phyloP scores from a whole-genome alignment of 495 filamentous ascomycete genomes.

The Tuber microsphaerosporum region DNA sequence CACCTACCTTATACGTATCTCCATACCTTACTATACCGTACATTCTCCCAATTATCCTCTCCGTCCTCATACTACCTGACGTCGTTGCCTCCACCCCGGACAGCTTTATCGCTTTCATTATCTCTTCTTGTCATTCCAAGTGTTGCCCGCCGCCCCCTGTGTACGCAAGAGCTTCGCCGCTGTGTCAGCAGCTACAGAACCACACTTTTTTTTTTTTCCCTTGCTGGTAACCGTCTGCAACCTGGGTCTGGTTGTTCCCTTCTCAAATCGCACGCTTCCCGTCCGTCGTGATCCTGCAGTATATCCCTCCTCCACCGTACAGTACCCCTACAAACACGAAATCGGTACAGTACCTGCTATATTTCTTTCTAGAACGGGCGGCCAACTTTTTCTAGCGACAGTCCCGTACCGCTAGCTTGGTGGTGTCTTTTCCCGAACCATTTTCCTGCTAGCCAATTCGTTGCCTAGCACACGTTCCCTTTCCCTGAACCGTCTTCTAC shows the following conservation, averaged over 20 bases:
- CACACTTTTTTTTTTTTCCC: constrained; percentile 10
- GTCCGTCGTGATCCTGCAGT: constrained; percentile 37
- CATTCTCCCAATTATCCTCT: neutral
- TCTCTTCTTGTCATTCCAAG: neutral
- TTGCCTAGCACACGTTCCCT: constrained; percentile 35
- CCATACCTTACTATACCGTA: constrained; percentile 8
- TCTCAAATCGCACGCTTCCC: constrained; percentile 32
- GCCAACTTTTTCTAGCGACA: constrained; percentile 36
- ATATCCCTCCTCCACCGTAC: constrained; percentile 13
- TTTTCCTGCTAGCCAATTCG: constrained; percentile 29
- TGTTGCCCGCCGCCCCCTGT: constrained; percentile 15
- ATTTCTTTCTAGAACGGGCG: constrained; percentile 32
- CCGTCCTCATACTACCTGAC: neutral
- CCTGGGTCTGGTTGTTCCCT: constrained; percentile 19
- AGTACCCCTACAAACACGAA: constrained; percentile 23
- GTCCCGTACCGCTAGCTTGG: constrained; percentile 37
- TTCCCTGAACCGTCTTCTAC: constrained; percentile 38
- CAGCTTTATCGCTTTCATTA: neutral
- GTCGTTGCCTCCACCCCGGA: neutral
- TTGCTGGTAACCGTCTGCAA: constrained; percentile 32
- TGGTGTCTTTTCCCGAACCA: constrained; percentile 34
- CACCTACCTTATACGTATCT: constrained; percentile 25
- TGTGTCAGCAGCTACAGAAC: constrained; percentile 34
- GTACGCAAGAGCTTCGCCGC: constrained; percentile 38
- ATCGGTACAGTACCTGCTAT: constrained; percentile 23